Conservation (phyloP, 1,139 yeast genomes). For the Waltiozyma sp. region DNA sequence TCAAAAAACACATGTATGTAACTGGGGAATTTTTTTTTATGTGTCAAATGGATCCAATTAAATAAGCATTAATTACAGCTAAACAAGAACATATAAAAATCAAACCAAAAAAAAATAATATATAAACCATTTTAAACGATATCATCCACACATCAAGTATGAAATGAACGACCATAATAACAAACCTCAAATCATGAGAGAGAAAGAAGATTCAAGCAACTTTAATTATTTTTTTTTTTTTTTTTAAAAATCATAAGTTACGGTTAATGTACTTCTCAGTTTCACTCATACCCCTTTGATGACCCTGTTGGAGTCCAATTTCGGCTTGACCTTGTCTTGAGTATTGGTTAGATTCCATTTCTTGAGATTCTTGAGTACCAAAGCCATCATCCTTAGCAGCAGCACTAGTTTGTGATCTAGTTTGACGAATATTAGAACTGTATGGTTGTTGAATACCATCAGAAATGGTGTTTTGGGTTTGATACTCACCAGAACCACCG, state of each 20-base stretch:
- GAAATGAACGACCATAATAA: background rate
- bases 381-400: background rate
- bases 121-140: background rate
- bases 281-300: conserved; percentile 13
- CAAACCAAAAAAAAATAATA: background rate
- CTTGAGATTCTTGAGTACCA: background rate
- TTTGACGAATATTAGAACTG: background rate
- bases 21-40: no score
- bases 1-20: no score
- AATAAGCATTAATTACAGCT: no score
- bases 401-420: background rate
- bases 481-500: background rate
- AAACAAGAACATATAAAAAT: no score
- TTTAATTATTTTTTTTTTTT: no score
- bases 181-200: background rate
- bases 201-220: background rate
- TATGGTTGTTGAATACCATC: background rate
- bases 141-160: background rate
- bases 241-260: conserved; percentile 13
- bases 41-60: no score
- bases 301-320: conserved; percentile 4
- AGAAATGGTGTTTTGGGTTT: background rate
- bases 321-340: background rate
- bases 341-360: background rate
- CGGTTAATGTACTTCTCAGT: conserved; percentile 17